Base-by-base conservation (phyloP, 768 basidiomycete genomes). In the Harrya chromipes region DNA sequence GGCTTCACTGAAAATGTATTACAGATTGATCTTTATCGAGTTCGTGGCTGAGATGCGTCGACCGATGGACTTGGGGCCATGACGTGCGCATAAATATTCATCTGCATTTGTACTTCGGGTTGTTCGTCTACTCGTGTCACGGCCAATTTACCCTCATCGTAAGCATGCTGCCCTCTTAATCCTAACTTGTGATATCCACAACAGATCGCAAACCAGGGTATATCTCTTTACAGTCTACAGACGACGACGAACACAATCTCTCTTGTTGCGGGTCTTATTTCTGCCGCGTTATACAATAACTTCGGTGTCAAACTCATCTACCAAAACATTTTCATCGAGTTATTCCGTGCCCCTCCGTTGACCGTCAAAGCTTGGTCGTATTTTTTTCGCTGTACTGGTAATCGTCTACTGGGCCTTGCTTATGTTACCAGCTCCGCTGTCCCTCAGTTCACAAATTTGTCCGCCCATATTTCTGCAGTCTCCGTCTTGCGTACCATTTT, bases 11-110 rank as follows among this genome's bases (percentile, higher is more conserved):
- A 12, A 71, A 74, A 71, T 69, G 76, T 73, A 39, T 70, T 66
- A 21, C 36, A 62, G 59, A 34, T 57, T 63, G 58, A 57, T 62
- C 39, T 65, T 56, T 26, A 14, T 56, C 19, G 60, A 64, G 36
- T 64, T 82, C 65, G 74, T 84, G 74, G 77, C 81, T 2, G 83
- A 85, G 62, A 84, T 85, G 83, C 72, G 76, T 19, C 73, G 82
- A 6, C 83, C 83, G 2, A 78, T 79, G 76, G 83, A 84, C 57
- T 85, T 85, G 82, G 82, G 58, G 82, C 77, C 34, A 82, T 83
- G 80, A 78, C 78, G 4, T 60, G 68, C 36, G 75, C 79, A 0
- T 80, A 84, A 52, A 23, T 70, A 2, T 63, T 84, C 27, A 82
- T 84, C 52, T 75, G 0, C 83, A 84, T 58, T 65, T 84, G 46